These are phyloP conservation scores for Biscogniauxia mediterranea DNA, from an alignment of 2,329 filamentous ascomycete genomes.

Conservation along the genomic window DNA sequence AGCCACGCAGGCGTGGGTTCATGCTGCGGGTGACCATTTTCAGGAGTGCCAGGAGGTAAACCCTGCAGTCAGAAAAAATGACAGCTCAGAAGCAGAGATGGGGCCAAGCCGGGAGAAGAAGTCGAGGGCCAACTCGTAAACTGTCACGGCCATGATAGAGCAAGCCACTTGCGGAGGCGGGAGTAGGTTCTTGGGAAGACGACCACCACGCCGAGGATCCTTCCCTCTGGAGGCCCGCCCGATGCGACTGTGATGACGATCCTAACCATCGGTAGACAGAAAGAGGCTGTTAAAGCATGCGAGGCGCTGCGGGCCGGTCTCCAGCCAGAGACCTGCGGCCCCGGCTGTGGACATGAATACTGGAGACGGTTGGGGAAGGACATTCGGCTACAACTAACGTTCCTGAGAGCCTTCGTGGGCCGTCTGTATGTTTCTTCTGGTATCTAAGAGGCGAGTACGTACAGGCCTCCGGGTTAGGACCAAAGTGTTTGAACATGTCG, in stretches of 20 bases:
- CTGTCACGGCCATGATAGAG: not conserved
- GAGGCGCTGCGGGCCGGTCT: constrained; percentile 20
- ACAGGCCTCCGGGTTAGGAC: not conserved
- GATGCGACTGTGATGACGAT: constrained; percentile 20
- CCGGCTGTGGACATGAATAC: constrained; percentile 7
- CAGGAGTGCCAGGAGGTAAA: constrained; percentile 10
- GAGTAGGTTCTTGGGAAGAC: not conserved
- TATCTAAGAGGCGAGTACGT: not conserved
- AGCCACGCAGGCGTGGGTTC: constrained; percentile 17
- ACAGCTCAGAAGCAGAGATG: constrained; percentile 14
- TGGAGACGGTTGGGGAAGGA: not conserved
- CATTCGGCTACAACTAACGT: constrained; percentile 8
- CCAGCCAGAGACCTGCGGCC: constrained; percentile 17
- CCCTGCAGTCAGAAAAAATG: constrained; percentile 14
- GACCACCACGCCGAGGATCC: constrained; percentile 3
- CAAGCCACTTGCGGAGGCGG: constrained; percentile 1
- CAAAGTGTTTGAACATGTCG: not conserved
- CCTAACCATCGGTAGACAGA: constrained; percentile 11
- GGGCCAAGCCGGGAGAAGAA: constrained; percentile 6
- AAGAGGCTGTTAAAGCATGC: constrained; percentile 11
- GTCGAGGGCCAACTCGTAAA: constrained; percentile 2
- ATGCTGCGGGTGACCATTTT: constrained; percentile 20
- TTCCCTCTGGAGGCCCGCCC: not conserved
- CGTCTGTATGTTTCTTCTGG: not conserved
- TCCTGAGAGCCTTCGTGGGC: not conserved